A percentile compares a stretch with the other conserved stretches of the same genome.
These are phyloP conservation scores for Chlamydomonas urium DNA, from an alignment of 139 green algal genomes.

Conservation along the genomic window DNA sequence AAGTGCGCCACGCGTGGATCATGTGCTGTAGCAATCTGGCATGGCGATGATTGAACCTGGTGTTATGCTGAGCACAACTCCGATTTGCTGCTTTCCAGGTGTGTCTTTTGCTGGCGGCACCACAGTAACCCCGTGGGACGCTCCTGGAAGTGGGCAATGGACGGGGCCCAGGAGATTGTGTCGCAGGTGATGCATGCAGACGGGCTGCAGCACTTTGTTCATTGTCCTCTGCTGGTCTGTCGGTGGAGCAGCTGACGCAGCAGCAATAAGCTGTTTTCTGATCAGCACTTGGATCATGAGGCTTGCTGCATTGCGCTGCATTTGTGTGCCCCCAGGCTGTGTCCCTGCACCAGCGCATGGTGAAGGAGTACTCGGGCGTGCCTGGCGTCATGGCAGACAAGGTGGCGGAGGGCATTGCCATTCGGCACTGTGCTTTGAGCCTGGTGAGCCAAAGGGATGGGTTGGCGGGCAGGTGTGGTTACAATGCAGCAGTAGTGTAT, in stretches of 20 bases:
- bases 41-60: no score
- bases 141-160: conserved; percentile 78
- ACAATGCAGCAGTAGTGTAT: neutral
- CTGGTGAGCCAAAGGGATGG: neutral
- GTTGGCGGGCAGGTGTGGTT: neutral
- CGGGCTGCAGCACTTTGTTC: neutral
- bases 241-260: no score
- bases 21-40: neutral
- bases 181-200: conserved; percentile 14
- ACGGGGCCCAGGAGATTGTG: conserved; percentile 64
- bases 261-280: no score
- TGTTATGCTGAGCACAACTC: neutral
- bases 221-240: neutral
- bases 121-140: conserved; percentile 73
- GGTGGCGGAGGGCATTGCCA: conserved; percentile 58
- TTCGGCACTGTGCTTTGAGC: conserved; percentile 16
- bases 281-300: no score
- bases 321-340: no score
- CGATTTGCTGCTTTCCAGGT: conserved; percentile 1
- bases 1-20: conserved; percentile 52
- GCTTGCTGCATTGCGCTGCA: no score
- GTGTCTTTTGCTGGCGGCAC: conserved; percentile 75
- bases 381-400: conserved; percentile 61
- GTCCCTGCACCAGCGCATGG: conserved; percentile 60
- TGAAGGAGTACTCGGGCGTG: conserved; percentile 70